phyloP scores from a whole-genome alignment of 768 basidiomycete genomes.

The Pisolithus sp. region DNA sequence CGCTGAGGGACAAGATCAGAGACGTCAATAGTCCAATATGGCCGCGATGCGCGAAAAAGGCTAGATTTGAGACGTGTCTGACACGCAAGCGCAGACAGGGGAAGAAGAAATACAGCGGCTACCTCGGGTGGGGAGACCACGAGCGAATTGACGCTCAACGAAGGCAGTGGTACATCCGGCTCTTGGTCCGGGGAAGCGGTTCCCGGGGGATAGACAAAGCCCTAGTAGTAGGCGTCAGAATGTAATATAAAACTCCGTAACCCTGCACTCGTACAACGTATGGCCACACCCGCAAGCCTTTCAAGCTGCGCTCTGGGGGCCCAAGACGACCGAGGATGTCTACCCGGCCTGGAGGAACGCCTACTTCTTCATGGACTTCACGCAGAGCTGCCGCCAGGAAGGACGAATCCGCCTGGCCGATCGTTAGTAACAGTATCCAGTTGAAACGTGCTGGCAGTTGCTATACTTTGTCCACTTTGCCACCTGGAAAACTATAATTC shows the following conservation, averaged over 20 bases:
- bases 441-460: background rate
- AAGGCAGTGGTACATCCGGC: conserved; percentile 47
- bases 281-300: conserved; percentile 66
- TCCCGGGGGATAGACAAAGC: conserved; percentile 32
- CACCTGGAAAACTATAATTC: conserved; percentile 65
- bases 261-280: conserved; percentile 51
- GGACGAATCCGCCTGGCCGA: conserved; percentile 44
- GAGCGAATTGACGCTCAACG: conserved; percentile 48
- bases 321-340: conserved; percentile 63
- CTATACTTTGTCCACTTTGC: conserved; percentile 57
- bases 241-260: background rate
- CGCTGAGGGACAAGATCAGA: conserved; percentile 43
- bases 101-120: conserved; percentile 64
- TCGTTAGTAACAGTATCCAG: conserved; percentile 2
- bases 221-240: conserved; percentile 18
- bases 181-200: conserved; percentile 9
- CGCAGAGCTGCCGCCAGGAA: conserved; percentile 55
- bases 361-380: conserved; percentile 72
- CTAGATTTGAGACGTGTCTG: conserved; percentile 42
- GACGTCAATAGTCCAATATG: conserved; percentile 66
- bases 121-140: conserved; percentile 58
- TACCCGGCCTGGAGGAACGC: conserved; percentile 50
- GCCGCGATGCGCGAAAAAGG: conserved; percentile 45
- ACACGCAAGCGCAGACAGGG: conserved; percentile 45
- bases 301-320: conserved; percentile 52